These are phyloP conservation scores for Neofusicoccum umdonicola DNA, from an alignment of 2,329 filamentous ascomycete species.

Conservation along the genomic window DNA sequence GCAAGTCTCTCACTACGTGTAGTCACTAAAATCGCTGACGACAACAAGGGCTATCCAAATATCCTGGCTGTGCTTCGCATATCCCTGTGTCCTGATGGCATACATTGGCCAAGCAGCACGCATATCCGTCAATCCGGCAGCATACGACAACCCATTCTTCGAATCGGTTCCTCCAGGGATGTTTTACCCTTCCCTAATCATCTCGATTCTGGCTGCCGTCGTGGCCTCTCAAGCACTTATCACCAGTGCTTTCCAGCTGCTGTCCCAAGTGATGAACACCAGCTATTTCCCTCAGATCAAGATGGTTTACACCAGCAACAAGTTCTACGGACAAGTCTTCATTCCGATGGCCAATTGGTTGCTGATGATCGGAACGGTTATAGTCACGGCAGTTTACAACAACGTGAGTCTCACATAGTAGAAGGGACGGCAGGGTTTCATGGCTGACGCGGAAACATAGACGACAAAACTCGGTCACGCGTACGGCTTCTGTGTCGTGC, in stretches of 20 bases:
- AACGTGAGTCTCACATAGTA: conserved; percentile 38
- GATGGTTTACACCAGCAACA: conserved; percentile 66
- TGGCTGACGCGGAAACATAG: too few relatives aligned
- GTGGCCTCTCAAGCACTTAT: conserved; percentile 79
- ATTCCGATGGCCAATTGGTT: conserved; percentile 76
- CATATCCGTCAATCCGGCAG: conserved; percentile 59
- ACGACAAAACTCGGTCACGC: conserved; percentile 23
- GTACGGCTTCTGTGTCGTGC: conserved; percentile 68
- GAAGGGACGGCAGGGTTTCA: too few relatives aligned
- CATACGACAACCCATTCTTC: conserved; percentile 73
- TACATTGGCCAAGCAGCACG: conserved; percentile 75
- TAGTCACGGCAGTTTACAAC: conserved; percentile 71
- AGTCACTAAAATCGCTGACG: background rate
- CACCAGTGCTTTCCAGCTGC: conserved; percentile 64
- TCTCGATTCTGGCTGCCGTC: conserved; percentile 69
- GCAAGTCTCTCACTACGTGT: background rate
- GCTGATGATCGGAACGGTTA: conserved; percentile 71
- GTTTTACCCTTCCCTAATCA: conserved; percentile 65
- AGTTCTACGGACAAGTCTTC: conserved; percentile 73
- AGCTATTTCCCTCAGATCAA: conserved; percentile 76
- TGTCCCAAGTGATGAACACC: conserved; percentile 71
- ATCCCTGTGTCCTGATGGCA: conserved; percentile 64
- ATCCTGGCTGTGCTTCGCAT: conserved; percentile 67
- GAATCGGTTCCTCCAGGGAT: conserved; percentile 65
- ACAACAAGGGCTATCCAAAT: conserved; percentile 62